Conservation (phyloP, 345 rosid genomes). For the Lepidium didymum region DNA sequence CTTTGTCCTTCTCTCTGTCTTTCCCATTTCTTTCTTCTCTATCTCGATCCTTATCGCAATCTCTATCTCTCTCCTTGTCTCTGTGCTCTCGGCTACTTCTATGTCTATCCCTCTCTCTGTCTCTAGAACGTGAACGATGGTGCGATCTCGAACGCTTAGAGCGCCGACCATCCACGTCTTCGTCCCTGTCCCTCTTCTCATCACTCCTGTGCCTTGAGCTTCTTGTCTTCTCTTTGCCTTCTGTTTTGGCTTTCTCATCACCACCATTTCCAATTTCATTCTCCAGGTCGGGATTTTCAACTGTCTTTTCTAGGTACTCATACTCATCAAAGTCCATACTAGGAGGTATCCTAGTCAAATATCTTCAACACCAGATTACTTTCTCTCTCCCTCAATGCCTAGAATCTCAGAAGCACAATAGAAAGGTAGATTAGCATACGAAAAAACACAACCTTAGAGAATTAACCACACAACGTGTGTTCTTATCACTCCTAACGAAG, state of each 20-base stretch:
- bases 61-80: slow-evolving; percentile 48
- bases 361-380: slow-evolving; percentile 3
- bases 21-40: slow-evolving; percentile 32
- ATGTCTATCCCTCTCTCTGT: slow-evolving; percentile 61
- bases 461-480: too few relatives aligned
- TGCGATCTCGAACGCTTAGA: slow-evolving; percentile 50
- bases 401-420: background rate
- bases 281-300: slow-evolving; percentile 60
- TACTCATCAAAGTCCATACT: slow-evolving; percentile 93
- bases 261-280: slow-evolving; percentile 53
- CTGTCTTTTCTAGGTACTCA: slow-evolving; percentile 82
- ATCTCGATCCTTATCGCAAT: slow-evolving; percentile 23
- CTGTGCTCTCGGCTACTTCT: slow-evolving; percentile 51
- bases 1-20: slow-evolving; percentile 42
- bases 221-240: slow-evolving; percentile 43
- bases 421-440: background rate
- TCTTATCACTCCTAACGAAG: background rate
- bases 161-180: slow-evolving; percentile 36
- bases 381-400: background rate
- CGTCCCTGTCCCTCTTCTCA: slow-evolving; percentile 44
- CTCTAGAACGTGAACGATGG: slow-evolving; percentile 64
- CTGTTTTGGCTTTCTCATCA: slow-evolving; percentile 34
- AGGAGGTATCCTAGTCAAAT: background rate
- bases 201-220: slow-evolving; percentile 53
- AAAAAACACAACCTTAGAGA: background rate